Conservation (phyloP, 768 basidiomycete genomes). For the Tylopilus rubrobrunneus region DNA sequence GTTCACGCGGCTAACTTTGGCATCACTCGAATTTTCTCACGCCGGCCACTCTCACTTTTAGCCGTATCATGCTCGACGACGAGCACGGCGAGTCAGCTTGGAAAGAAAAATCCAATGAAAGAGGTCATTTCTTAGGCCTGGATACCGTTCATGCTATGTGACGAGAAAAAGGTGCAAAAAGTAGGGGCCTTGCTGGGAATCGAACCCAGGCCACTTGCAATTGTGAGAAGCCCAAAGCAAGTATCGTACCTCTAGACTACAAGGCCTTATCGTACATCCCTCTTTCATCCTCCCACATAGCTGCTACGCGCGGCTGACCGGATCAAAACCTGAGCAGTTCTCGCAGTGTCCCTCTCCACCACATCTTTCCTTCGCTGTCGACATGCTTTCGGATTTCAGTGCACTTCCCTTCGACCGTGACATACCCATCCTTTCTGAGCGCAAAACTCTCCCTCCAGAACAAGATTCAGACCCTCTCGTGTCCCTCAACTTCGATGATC, state of each 20-base stretch:
- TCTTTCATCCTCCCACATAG: neutral
- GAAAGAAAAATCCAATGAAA: too few relatives aligned
- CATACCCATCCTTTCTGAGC: neutral
- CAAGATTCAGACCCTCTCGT: slow-evolving; percentile 2
- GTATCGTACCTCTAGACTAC: slow-evolving; percentile 38
- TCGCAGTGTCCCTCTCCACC: neutral
- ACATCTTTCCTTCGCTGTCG: slow-evolving; percentile 4
- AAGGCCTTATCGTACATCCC: slow-evolving; percentile 13
- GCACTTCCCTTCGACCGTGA: slow-evolving; percentile 6
- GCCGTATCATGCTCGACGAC: neutral
- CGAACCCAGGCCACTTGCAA: slow-evolving; percentile 38
- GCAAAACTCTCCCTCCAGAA: neutral
- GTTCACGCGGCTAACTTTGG: slow-evolving; percentile 27
- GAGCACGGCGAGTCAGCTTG: too few relatives aligned
- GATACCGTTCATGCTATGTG: too few relatives aligned
- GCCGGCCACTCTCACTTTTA: slow-evolving; percentile 8
- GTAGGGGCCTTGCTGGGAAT: slow-evolving; percentile 40
- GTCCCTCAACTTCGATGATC: slow-evolving; percentile 22
- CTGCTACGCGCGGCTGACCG: slow-evolving; percentile 16
- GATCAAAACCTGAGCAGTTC: neutral
- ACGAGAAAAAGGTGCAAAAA: too few relatives aligned
- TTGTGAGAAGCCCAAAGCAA: slow-evolving; percentile 33
- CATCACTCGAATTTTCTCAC: slow-evolving; percentile 20
- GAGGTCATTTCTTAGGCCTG: too few relatives aligned
- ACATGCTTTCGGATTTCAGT: slow-evolving; percentile 22